Evolutionary conservation across 208 protist species (phyloP).

Genomic region (Acanthamoeba rhysodes): DNA sequence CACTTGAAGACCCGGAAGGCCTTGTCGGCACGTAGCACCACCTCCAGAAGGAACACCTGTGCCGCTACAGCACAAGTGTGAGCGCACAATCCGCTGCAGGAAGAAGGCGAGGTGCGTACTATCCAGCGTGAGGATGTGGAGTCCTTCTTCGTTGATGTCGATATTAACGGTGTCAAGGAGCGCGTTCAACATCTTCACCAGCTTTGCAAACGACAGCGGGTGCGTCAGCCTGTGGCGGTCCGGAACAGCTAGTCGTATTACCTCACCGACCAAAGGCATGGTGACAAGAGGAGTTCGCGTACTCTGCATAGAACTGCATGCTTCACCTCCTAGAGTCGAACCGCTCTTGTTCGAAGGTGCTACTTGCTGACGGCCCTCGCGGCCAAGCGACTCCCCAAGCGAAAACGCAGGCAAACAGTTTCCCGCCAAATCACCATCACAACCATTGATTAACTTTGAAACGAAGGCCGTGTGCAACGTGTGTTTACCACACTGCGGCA

Average conservation of each 20-base stretch:
- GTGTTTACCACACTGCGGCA: too few species aligned
- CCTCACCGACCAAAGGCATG: neutral
- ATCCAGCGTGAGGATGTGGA: constrained; percentile 13
- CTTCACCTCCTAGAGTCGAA: neutral
- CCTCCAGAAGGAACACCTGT: constrained; percentile 52
- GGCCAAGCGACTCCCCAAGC: too few species aligned
- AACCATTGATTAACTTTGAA: too few species aligned
- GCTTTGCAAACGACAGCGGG: constrained; percentile 31
- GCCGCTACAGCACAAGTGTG: neutral
- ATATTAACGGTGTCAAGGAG: constrained; percentile 45
- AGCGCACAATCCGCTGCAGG: neutral
- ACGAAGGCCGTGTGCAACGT: too few species aligned
- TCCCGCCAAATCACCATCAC: too few species aligned
- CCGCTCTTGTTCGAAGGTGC: too few species aligned
- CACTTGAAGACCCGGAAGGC: neutral
- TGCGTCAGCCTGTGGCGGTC: neutral
- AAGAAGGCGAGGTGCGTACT: neutral
- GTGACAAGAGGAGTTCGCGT: neutral
- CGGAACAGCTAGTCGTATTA: neutral
- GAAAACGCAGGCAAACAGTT: too few species aligned
- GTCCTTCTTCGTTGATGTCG: neutral
- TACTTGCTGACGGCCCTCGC: too few species aligned
- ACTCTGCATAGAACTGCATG: constrained; percentile 43
- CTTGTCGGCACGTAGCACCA: neutral
- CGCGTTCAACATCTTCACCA: constrained; percentile 27